phyloP scores from a whole-genome alignment of 257 asterid genomes.

The Ilex aquifolium region DNA sequence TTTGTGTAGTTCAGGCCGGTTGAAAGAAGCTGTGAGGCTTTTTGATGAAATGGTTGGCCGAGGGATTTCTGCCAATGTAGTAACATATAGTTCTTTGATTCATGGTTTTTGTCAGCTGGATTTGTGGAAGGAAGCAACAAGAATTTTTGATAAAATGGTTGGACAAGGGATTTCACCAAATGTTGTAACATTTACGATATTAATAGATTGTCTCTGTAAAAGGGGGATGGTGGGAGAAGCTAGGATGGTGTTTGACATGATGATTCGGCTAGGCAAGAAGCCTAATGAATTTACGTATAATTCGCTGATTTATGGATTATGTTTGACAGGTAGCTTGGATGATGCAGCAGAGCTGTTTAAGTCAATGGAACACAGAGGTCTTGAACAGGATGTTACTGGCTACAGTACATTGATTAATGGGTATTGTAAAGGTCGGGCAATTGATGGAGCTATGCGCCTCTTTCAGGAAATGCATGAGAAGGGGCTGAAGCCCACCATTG shows the following conservation, averaged over 20 bases:
- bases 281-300: too few relatives aligned
- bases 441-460: conserved; percentile 1
- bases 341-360: background rate
- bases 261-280: too few relatives aligned
- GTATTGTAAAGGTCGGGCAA: conserved; percentile 2
- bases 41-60: background rate
- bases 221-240: too few relatives aligned
- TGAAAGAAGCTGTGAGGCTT: background rate
- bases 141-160: too few relatives aligned
- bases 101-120: background rate
- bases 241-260: too few relatives aligned
- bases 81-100: background rate
- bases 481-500: background rate
- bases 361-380: background rate
- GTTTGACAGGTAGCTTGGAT: background rate
- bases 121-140: too few relatives aligned
- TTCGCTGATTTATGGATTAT: conserved; percentile 2
- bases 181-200: too few relatives aligned
- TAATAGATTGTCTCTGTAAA: too few relatives aligned
- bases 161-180: too few relatives aligned
- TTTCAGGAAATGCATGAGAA: conserved; percentile 2
- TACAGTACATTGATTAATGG: conserved; percentile 6
- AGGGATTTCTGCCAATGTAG: background rate
- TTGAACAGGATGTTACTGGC: background rate
- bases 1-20: too few relatives aligned